A percentile compares a stretch with the other conserved stretches of the same genome.
Conservation (phyloP, 129 eudicot genomes). For the Artemisia tridentata region DNA sequence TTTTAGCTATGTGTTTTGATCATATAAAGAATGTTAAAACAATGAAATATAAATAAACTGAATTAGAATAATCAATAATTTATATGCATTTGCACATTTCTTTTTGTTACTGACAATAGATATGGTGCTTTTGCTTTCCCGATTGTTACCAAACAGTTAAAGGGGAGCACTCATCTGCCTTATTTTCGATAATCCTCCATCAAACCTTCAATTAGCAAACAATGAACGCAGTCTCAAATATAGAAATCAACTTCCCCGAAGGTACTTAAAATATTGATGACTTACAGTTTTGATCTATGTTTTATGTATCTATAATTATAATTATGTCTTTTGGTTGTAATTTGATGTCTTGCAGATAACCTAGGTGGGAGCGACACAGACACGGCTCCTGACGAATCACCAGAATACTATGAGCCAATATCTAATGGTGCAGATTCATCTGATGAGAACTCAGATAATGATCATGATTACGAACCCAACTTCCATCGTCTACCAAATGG, state of each 20-base stretch:
- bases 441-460: constrained; percentile 42
- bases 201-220: neutral
- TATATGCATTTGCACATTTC: no score
- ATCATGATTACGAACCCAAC: constrained; percentile 27
- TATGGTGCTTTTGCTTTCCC: no score
- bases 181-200: neutral
- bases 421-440: constrained; percentile 41
- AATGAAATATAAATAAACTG: no score
- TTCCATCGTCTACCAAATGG: constrained; percentile 54
- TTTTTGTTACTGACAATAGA: no score
- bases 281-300: neutral
- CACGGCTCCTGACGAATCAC: constrained; percentile 54
- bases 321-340: neutral
- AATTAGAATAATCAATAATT: no score
- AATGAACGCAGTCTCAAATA: constrained; percentile 6
- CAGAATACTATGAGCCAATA: constrained; percentile 75
- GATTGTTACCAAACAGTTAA: no score
- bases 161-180: no score
- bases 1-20: no score
- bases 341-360: constrained; percentile 39
- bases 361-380: constrained; percentile 77
- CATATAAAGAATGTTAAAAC: no score
- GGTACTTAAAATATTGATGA: neutral
- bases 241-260: neutral
- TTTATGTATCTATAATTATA: neutral